Base-by-base conservation (phyloP, 352 stramenopile genomes). In the Pythium phragmiticola region DNA sequence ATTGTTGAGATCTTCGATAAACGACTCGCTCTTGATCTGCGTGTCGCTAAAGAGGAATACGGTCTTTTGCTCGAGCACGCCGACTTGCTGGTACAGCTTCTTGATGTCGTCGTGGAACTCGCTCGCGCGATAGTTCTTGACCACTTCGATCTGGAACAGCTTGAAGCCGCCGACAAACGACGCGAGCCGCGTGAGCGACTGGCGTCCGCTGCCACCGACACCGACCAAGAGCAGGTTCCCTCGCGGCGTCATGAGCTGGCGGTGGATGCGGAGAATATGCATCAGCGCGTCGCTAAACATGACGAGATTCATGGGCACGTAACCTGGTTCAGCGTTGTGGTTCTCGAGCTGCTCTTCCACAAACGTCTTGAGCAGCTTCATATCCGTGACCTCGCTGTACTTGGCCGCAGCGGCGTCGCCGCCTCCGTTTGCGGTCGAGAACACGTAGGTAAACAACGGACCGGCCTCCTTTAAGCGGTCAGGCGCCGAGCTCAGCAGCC, bases 21-120 rank as follows among this genome's bases (percentile, higher is more conserved):
- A 98, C 23, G 74, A 88, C 59, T 98, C 91, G 43, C 89, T 93
- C 68, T 98, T 97, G 68, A 98, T 96, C 64, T 98, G 90, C 7
- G 85, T 98, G 56, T 98, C 93, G 50, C 89, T 98, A 56, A 98
- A 98, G 11, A 98, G 67, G 60, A 98, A 98, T 0, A 94, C 86
- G 0, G 89, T 96, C 37, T 84, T 82, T 46, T 94, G 90, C 51
- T 92, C 86, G 28, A 92, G 74, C 8, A 95, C 60, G 3, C 90
- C 93, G 9, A 88, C 83, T 56, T 88, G 82, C 30, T 82, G 69
- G 50, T 90, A 93, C 7, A 98, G 68, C 34, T 90, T 89, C 61
- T 98, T 98, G 9, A 98, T 83, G 51, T 98, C 93, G 34, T 98
- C 92, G 51, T 94, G 84, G 68, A 97, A 98, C 66, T 98, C 92